Evolutionary conservation across 768 basidiomycete genomes (phyloP).

Genomic region (Hericium coralloides): DNA sequence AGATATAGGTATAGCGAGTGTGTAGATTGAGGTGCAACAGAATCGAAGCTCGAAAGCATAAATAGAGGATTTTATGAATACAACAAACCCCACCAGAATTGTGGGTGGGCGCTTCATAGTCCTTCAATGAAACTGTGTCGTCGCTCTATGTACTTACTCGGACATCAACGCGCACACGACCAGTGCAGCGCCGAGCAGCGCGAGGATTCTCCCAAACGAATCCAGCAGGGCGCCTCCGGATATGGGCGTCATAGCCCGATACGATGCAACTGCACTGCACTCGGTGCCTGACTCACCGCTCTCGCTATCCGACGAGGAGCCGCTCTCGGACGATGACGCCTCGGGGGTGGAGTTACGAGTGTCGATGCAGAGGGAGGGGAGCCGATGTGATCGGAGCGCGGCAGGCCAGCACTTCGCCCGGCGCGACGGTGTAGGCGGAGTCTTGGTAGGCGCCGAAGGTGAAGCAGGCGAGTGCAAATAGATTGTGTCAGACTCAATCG

Average conservation of each 20-base stretch:
- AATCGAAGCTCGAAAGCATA: background rate
- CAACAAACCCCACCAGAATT: background rate
- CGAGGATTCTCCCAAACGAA: constrained; percentile 12
- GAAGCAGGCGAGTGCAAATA: constrained; percentile 10
- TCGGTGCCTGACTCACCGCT: background rate
- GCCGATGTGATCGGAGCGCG: background rate
- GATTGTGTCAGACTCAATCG: constrained; percentile 12
- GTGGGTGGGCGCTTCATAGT: too few species aligned
- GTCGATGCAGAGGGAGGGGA: background rate
- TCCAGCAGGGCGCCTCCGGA: constrained; percentile 8
- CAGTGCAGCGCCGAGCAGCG: constrained; percentile 11
- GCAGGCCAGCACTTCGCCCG: background rate
- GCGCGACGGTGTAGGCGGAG: background rate
- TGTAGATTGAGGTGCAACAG: background rate
- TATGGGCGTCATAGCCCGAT: constrained; percentile 5
- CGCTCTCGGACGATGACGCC: background rate
- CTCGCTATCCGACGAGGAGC: constrained; percentile 13
- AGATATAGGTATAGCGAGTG: background rate
- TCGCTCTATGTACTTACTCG: background rate
- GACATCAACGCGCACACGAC: constrained; percentile 13
- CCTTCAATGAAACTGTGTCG: too few species aligned
- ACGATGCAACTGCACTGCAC: constrained; percentile 2
- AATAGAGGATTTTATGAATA: background rate
- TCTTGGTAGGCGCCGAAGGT: background rate
- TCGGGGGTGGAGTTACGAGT: background rate